phyloP scores from a whole-genome alignment of 129 eudicot species.

The Tagetes erecta region DNA sequence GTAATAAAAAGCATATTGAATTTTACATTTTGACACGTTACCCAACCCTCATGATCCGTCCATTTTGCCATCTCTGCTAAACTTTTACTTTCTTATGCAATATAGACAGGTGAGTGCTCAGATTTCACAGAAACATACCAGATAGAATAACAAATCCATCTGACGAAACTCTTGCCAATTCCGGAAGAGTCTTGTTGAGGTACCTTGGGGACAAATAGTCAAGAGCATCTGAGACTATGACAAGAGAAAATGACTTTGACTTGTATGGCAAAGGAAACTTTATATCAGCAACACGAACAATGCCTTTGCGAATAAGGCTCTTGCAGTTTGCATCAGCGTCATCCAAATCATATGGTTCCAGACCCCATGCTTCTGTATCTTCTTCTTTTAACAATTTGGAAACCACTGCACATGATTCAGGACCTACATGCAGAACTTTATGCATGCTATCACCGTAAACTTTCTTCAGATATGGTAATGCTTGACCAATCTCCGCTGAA shows the following conservation, averaged over 20 bases:
- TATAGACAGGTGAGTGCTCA: not conserved
- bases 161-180: conserved; percentile 79
- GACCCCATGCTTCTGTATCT: conserved; percentile 95
- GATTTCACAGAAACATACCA: conserved; percentile 44
- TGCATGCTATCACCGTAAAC: conserved; percentile 85
- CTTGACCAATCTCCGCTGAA: conserved; percentile 60
- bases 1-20: not conserved
- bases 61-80: not conserved
- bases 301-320: conserved; percentile 73
- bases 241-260: conserved; percentile 83
- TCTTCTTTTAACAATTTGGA: conserved; percentile 81
- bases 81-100: not conserved
- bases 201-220: conserved; percentile 92
- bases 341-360: conserved; percentile 90
- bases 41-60: not conserved
- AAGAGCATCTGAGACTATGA: conserved; percentile 87
- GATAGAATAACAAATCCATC: conserved; percentile 87
- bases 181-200: conserved; percentile 90
- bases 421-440: conserved; percentile 88
- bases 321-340: conserved; percentile 78
- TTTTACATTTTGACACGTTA: not conserved
- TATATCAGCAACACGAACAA: conserved; percentile 89
- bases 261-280: conserved; percentile 87
- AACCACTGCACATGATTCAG: conserved; percentile 86
- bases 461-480: conserved; percentile 72